A percentile compares a stretch with the other conserved stretches of the same genome.
Evolutionary conservation across 306 rosid species (phyloP).

Genomic region (Comarum palustre): DNA sequence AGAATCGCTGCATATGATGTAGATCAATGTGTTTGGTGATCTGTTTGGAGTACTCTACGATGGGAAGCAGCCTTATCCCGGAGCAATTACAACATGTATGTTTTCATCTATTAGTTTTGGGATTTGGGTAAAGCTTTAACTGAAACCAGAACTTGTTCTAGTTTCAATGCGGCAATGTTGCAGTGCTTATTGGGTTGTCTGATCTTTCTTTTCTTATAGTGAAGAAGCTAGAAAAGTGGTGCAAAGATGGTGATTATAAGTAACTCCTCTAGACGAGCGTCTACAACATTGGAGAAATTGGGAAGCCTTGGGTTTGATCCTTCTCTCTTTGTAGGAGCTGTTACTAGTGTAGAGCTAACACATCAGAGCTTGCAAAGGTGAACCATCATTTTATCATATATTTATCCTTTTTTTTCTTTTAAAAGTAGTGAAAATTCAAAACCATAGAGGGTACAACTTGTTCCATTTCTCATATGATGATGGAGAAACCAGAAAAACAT

Average conservation of each 20-base stretch:
- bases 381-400: neutral
- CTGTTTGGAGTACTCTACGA: constrained; percentile 89
- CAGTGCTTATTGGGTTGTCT: neutral
- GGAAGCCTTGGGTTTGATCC: constrained; percentile 81
- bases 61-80: constrained; percentile 90
- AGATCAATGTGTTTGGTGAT: neutral
- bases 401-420: no score
- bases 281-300: constrained; percentile 71
- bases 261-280: constrained; percentile 92
- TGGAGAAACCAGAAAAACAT: neutral
- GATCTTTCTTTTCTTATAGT: constrained; percentile 38
- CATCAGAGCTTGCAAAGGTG: constrained; percentile 78
- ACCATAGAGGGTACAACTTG: neutral
- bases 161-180: neutral
- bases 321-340: constrained; percentile 72
- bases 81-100: constrained; percentile 69
- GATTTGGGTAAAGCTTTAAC: constrained; percentile 9
- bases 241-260: constrained; percentile 91
- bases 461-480: neutral
- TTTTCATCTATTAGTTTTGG: constrained; percentile 14
- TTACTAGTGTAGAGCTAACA: constrained; percentile 91
- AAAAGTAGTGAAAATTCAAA: neutral
- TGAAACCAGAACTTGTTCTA: neutral
- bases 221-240: constrained; percentile 70
- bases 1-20: neutral